These are phyloP conservation scores for Ustilago loliicola DNA, from an alignment of 1,284 basidiomycete genomes.

Conservation along the genomic window DNA sequence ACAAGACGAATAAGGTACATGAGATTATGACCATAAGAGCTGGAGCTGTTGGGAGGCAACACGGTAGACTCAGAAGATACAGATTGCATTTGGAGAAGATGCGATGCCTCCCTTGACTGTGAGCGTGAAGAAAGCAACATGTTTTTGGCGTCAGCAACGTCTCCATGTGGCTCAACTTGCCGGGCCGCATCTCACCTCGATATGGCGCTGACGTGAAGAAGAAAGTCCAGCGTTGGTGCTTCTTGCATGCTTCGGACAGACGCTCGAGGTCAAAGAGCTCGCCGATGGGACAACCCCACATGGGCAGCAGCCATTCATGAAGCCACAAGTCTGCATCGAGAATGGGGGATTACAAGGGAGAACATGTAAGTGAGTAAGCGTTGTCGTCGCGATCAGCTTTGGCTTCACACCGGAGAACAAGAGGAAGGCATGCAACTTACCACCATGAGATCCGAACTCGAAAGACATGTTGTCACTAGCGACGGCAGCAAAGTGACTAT, in stretches of 20 bases:
- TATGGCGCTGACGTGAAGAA: constrained; percentile 51
- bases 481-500: constrained; percentile 48
- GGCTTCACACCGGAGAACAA: not conserved
- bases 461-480: constrained; percentile 47
- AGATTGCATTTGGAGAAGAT: constrained; percentile 46
- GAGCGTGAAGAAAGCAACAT: not conserved
- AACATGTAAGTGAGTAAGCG: not conserved
- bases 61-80: constrained; percentile 34
- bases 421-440: constrained; percentile 11
- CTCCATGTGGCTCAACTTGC: not conserved
- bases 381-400: not conserved
- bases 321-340: constrained; percentile 38
- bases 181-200: constrained; percentile 26
- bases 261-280: constrained; percentile 51
- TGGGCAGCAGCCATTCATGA: constrained; percentile 48
- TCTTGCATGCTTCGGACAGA: constrained; percentile 31
- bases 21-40: not conserved
- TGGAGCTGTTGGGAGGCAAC: not conserved
- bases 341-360: not conserved
- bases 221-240: constrained; percentile 50
- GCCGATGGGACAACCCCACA: constrained; percentile 52
- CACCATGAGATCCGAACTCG: constrained; percentile 45
- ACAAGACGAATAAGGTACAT: not conserved
- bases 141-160: not conserved
- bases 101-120: constrained; percentile 53